Base-by-base conservation (phyloP, 805 yeast genomes). In the Candida tibetensis region DNA sequence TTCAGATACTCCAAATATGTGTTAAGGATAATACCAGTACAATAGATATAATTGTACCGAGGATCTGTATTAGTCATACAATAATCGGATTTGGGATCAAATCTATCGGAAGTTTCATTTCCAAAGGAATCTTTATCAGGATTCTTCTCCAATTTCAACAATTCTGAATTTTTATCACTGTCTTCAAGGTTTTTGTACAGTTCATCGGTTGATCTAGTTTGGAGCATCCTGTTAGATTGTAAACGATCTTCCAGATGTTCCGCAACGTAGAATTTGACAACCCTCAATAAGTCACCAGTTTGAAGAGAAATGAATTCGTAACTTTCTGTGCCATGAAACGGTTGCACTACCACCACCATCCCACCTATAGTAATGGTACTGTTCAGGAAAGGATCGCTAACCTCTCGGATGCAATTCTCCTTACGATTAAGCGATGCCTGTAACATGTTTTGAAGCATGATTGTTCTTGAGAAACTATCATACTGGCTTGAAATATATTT, bases 311-410 rank as follows among this genome's bases (percentile, higher is more conserved):
- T 32, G 34, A 59, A 60, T 14, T 58, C 64, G 28, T 41, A 34
- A 2, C 40, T 47, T 4, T 28, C 32, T 5, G 22, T 31, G 1
- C 58, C 57, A 14, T 47, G 44, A 37, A 52, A 63, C 5, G 61
- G 60, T 33, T 54, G 48, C 3, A 60, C 56, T 4, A 62, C 66
- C 10, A 62, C 65, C 2, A 62, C 68, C 14, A 61, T 52, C 1
- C 58, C 58, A 2, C 70, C 70, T 9, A 46, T 40, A 4, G 40
- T 29, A 5, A 48, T 47, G 9, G 32, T 21, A 17, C 40, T 49
- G 12, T 47, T 47, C 55, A 57, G 60, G 34, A 42, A 61, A 4
- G 66, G 64, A 39, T 63, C 69, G 14, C 44, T 25, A 1, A 62
- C 65, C 22, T 47, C 43, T 27, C 46, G 47, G 19, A 62, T 55